Percentiles rank a stretch among this genome's conserved stretches.
phyloP scores from a whole-genome alignment of 2,329 filamentous ascomycete species.

The Beauveria sp. region DNA sequence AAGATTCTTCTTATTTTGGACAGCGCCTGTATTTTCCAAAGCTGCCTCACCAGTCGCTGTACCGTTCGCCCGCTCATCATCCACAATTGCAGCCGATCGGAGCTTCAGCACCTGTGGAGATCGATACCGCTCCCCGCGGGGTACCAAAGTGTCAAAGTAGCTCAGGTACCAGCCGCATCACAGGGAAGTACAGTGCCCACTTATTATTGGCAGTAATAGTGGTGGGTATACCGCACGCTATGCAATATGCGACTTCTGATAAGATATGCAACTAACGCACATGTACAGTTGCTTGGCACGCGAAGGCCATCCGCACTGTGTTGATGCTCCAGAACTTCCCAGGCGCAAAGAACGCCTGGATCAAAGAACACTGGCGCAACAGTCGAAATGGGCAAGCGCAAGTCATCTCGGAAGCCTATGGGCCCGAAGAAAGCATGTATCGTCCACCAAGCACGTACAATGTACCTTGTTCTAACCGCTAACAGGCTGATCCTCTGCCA shows the following conservation, averaged over 20 bases:
- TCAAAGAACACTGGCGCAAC: background rate
- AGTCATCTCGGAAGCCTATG: conserved; percentile 74
- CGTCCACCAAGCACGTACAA: background rate
- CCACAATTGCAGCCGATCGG: background rate
- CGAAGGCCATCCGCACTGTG: conserved; percentile 1
- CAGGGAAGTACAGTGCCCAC: background rate
- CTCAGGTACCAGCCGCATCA: background rate
- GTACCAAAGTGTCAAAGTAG: background rate
- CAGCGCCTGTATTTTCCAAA: too few relatives aligned
- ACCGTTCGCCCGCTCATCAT: background rate
- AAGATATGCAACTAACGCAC: conserved; percentile 10
- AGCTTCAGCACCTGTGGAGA: background rate
- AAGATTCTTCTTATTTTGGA: too few relatives aligned
- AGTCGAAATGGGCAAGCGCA: conserved; percentile 73
- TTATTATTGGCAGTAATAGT: background rate
- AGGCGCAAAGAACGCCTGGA: background rate
- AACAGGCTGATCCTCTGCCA: conserved; percentile 62
- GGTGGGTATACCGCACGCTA: background rate
- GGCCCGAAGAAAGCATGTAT: conserved; percentile 61
- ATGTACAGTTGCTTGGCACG: background rate
- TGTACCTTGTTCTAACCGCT: conserved; percentile 13
- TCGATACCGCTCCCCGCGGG: background rate
- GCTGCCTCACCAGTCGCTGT: background rate
- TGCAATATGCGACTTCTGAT: conserved; percentile 1
- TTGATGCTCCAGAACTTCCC: background rate